Percentiles rank a stretch among this genome's conserved stretches.
Evolutionary conservation across 73 alveolate genomes (phyloP).

Genomic region (Paramecium sexaurelia): DNA sequence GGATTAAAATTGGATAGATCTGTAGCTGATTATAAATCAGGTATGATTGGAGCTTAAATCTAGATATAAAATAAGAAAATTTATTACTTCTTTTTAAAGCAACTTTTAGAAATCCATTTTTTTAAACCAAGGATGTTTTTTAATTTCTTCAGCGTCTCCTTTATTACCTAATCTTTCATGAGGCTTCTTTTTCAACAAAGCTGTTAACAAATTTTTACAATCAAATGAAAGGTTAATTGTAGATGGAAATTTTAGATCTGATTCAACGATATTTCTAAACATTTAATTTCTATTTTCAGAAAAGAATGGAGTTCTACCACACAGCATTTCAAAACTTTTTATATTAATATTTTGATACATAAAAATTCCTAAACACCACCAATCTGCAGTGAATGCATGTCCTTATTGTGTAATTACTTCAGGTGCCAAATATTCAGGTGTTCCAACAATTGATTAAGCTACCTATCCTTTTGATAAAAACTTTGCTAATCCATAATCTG

Average conservation of each 20-base stretch:
- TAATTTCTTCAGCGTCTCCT: constrained; percentile 91
- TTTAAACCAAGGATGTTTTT: constrained; percentile 92
- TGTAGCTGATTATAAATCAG: constrained; percentile 68
- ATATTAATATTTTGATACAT: background rate
- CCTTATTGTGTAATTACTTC: constrained; percentile 82
- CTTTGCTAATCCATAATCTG: constrained; percentile 91
- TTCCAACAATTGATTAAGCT: constrained; percentile 80
- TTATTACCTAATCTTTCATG: constrained; percentile 90
- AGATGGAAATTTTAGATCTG: constrained; percentile 89
- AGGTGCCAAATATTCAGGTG: constrained; percentile 91
- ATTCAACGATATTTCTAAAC: constrained; percentile 89
- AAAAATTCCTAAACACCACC: constrained; percentile 85
- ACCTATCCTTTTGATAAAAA: constrained; percentile 72
- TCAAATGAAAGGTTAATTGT: constrained; percentile 77
- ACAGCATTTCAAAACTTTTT: constrained; percentile 93
- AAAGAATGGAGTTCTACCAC: constrained; percentile 98
- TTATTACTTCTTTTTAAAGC: constrained; percentile 74
- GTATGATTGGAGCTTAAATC: constrained; percentile 80
- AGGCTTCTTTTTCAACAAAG: constrained; percentile 90
- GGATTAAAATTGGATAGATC: constrained; percentile 57
- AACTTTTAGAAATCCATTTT: constrained; percentile 92
- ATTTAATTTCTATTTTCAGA: constrained; percentile 89
- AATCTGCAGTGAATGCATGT: constrained; percentile 79
- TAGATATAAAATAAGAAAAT: background rate
- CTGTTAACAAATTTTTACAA: constrained; percentile 71